A percentile compares a stretch with the other conserved stretches of the same genome.
These are phyloP conservation scores for Russula lepida DNA, from an alignment of 768 basidiomycete species.

Conservation along the genomic window DNA sequence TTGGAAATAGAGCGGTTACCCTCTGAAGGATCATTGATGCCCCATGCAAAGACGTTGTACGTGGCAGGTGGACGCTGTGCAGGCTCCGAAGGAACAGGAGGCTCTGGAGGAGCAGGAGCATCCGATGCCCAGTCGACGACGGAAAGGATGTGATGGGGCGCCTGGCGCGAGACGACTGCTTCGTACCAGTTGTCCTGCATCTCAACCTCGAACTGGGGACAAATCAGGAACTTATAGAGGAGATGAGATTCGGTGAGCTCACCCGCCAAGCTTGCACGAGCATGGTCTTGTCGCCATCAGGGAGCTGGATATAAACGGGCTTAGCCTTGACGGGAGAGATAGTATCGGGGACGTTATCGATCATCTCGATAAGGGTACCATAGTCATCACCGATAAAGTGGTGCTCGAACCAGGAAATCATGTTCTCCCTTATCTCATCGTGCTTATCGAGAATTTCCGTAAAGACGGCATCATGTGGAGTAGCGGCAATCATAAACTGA, in stretches of 20 bases:
- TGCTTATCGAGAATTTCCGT: constrained; percentile 44
- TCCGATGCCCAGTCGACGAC: constrained; percentile 68
- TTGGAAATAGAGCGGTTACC: constrained; percentile 52
- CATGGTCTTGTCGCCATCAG: constrained; percentile 47
- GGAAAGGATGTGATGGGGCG: constrained; percentile 74
- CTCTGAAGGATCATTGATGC: constrained; percentile 74
- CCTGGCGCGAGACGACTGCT: constrained; percentile 62
- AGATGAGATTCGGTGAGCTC: constrained; percentile 12
- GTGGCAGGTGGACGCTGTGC: constrained; percentile 26
- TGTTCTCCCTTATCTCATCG: constrained; percentile 41
- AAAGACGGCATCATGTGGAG: constrained; percentile 41
- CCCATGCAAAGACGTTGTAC: constrained; percentile 74
- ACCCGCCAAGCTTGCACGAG: constrained; percentile 82
- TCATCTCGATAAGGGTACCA: constrained; percentile 34
- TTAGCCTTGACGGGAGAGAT: constrained; percentile 74
- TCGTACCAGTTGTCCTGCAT: constrained; percentile 98
- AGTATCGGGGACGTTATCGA: constrained; percentile 64
- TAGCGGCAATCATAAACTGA: constrained; percentile 73
- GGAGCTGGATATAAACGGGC: constrained; percentile 77
- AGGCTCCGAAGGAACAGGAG: constrained; percentile 37
- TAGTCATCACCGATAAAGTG: constrained; percentile 41
- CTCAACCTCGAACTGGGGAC: constrained; percentile 71
- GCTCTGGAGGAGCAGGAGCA: constrained; percentile 37
- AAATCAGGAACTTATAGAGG: background rate
- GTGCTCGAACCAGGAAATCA: constrained; percentile 35